Evolutionary conservation across 2,329 filamentous ascomycete genomes (phyloP).

Genomic region (Claviceps sp.): DNA sequence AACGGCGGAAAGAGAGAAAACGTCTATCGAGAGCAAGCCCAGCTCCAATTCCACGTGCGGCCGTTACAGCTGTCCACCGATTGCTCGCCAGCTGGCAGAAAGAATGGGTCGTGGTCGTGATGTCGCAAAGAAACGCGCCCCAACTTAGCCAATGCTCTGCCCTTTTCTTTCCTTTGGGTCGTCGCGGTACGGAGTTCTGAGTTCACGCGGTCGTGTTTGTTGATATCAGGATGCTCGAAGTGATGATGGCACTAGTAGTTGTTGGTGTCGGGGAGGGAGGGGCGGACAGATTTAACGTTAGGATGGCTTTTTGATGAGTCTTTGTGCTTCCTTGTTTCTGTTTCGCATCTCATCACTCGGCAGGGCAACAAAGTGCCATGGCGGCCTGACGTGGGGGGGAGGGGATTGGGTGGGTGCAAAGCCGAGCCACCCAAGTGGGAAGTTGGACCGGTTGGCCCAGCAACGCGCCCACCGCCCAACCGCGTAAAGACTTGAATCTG

Average conservation of each 20-base stretch:
- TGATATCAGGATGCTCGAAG: slow-evolving; percentile 1
- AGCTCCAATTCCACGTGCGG: slow-evolving; percentile 1
- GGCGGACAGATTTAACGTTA: background rate
- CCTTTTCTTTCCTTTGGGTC: background rate
- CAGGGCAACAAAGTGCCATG: slow-evolving; percentile 7
- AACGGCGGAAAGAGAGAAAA: background rate
- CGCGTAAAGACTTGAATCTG: background rate
- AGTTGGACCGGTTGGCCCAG: slow-evolving; percentile 22
- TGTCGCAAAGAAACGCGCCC: background rate
- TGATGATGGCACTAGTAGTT: background rate
- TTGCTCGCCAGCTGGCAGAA: slow-evolving; percentile 2
- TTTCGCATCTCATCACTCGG: background rate
- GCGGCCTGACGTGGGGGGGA: slow-evolving; percentile 4
- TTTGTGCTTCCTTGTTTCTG: slow-evolving; percentile 1
- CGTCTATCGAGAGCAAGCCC: slow-evolving; percentile 1
- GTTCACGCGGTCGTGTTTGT: background rate
- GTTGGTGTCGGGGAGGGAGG: background rate
- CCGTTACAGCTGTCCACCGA: background rate
- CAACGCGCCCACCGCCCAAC: slow-evolving; percentile 13
- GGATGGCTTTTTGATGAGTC: background rate
- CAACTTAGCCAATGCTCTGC: background rate
- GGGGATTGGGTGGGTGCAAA: background rate
- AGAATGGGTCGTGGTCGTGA: background rate
- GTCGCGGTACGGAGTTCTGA: background rate
- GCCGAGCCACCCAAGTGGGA: slow-evolving; percentile 7